These are phyloP conservation scores for Alisma plantagoaquatica DNA, from an alignment of 106 monocot genomes.

Conservation along the genomic window DNA sequence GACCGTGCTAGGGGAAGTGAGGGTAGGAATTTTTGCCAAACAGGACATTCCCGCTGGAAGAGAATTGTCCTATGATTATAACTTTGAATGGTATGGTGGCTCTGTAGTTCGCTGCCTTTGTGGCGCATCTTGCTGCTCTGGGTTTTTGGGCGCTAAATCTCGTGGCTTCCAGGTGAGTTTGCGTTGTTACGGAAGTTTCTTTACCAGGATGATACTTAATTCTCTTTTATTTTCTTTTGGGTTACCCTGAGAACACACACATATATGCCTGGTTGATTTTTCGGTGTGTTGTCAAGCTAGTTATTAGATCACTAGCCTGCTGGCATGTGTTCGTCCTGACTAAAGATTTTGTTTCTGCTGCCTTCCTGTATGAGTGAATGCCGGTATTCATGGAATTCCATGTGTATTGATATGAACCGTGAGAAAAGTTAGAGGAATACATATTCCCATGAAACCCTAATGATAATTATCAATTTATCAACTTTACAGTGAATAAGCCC, in stretches of 20 bases:
- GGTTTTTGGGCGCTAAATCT: conserved; percentile 96
- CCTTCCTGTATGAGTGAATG: no score
- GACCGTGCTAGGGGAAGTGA: conserved; percentile 79
- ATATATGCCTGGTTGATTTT: not conserved
- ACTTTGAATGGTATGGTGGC: conserved; percentile 98
- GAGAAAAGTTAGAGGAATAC: no score
- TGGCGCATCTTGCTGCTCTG: conserved; percentile 80
- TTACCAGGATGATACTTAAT: no score
- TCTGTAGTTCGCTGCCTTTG: conserved; percentile 86
- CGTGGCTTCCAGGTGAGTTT: conserved; percentile 84
- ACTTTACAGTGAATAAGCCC: no score
- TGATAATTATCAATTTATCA: no score
- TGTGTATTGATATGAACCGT: conserved; percentile 1
- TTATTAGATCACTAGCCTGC: no score
- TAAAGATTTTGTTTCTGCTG: no score
- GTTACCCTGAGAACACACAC: not conserved
- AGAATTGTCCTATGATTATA: conserved; percentile 89
- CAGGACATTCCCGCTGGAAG: conserved; percentile 80
- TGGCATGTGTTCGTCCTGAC: not conserved
- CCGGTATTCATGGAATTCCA: not conserved
- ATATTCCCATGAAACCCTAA: no score
- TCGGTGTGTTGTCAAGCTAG: no score
- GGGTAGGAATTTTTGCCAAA: conserved; percentile 95
- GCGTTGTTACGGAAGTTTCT: no score
- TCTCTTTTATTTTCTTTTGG: no score